Base-by-base conservation (phyloP, 352 stramenopile species). In the Stramenopiles sp. region DNA sequence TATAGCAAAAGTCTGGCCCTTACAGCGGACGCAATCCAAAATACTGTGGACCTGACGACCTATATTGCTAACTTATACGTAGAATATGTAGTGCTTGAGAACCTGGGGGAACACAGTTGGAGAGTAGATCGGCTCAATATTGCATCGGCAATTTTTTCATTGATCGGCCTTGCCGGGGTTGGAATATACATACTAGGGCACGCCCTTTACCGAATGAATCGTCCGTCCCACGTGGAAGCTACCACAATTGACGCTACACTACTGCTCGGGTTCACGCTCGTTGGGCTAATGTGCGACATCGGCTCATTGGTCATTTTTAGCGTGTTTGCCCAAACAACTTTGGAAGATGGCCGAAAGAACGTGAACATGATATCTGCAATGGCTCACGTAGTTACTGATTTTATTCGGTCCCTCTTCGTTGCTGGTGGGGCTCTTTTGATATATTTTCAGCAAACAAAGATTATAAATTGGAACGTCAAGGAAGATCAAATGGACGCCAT, bases 11-110 rank as follows among this genome's bases (percentile, higher is more conserved):
- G 43, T 63, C 43, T 63, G 25, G 43, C 43, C 25, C 25, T 63
- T 18, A 63, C 43, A 12, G 43, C 43, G 25, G 43, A 63, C 25
- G 43, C 43, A 12, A 63, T 63, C 25, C 43, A 63, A 63, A 63
- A 63, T 63, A 63, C 43, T 63, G 43, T 63, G 12, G 43, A 63
- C 25, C 25, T 63, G 43, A 63, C 43, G 12, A 63, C 43, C 12
- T 63, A 63, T 63, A 63, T 63, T 25, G 43, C 25, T 18, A 63
- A 63, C 25, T 63, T 63, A 63, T 63, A 63, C 25, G 43, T 63
- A 18, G 43, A 63, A 63, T 63, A 63, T 63, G 43, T 63, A 18
- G 43, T 63, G 12, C 12, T 63, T 25, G n/a, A n/a, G n/a, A n/a
- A n/a, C n/a, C n/a, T n/a, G n/a, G n/a, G n/a, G n/a, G n/a, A n/a